Percentiles rank a stretch among this genome's conserved stretches.
Conservation (phyloP, 768 basidiomycete genomes). For the Pleurotus salmoneostramineus region DNA sequence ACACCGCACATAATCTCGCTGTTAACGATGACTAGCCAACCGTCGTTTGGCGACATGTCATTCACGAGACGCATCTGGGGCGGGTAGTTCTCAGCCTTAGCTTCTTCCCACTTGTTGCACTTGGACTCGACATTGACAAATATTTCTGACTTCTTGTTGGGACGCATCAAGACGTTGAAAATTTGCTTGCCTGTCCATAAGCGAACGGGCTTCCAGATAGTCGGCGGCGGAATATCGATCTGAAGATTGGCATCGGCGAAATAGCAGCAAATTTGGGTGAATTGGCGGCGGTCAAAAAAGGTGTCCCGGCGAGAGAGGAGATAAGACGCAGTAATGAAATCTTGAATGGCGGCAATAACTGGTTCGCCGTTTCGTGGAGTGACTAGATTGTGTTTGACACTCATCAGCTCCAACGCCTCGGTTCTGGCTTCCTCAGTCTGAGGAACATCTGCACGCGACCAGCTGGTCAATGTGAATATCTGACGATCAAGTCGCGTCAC, state of each 20-base stretch:
- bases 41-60: slow-evolving; percentile 95
- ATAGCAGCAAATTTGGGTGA: slow-evolving; percentile 96
- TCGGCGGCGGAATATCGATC: slow-evolving; percentile 93
- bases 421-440: slow-evolving; percentile 98
- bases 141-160: slow-evolving; percentile 78
- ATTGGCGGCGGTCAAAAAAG: slow-evolving; percentile 91
- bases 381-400: slow-evolving; percentile 93
- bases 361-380: slow-evolving; percentile 98
- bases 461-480: slow-evolving; percentile 3
- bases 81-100: slow-evolving; percentile 59
- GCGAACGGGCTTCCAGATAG: slow-evolving; percentile 87
- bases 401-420: slow-evolving; percentile 97
- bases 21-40: slow-evolving; percentile 95
- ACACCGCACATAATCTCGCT: slow-evolving; percentile 99
- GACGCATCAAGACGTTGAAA: slow-evolving; percentile 96
- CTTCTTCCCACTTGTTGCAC: slow-evolving; percentile 86
- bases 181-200: slow-evolving; percentile 99
- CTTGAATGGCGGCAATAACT: slow-evolving; percentile 98
- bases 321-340: slow-evolving; percentile 98
- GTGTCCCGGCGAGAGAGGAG: slow-evolving; percentile 89
- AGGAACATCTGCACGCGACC: slow-evolving; percentile 70
- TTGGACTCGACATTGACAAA: slow-evolving; percentile 95
- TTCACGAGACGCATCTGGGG: slow-evolving; percentile 56
- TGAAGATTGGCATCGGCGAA: slow-evolving; percentile 87
- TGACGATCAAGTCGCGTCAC: slow-evolving; percentile 20